Evolutionary conservation across 305 asterid species (phyloP).

Genomic region (Ajuga reptans): DNA sequence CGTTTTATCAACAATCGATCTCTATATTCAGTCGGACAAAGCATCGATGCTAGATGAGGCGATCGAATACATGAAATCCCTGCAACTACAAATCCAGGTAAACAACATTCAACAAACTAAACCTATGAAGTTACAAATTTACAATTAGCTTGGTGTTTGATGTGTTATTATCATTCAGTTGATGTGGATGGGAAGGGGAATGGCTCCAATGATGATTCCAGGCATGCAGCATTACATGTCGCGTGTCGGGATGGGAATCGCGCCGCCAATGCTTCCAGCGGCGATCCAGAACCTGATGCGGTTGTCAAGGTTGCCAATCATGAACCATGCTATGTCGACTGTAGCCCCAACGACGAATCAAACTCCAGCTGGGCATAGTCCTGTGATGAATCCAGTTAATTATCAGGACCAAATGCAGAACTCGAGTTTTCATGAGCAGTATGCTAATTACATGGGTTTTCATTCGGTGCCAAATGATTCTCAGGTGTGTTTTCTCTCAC

Average conservation of each 20-base stretch:
- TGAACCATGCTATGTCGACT: conserved; percentile 31
- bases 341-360: conserved; percentile 29
- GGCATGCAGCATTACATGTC: conserved; percentile 66
- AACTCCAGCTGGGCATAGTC: conserved; percentile 31
- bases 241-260: conserved; percentile 58
- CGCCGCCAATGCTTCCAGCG: conserved; percentile 40
- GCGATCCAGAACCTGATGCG: conserved; percentile 50
- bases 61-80: conserved; percentile 77
- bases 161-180: conserved; percentile 29
- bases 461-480: conserved; percentile 43
- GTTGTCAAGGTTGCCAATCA: conserved; percentile 39
- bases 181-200: conserved; percentile 85
- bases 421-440: conserved; percentile 44
- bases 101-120: background rate
- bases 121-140: background rate
- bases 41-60: conserved; percentile 91
- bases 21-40: conserved; percentile 77
- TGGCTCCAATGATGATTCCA: conserved; percentile 66
- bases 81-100: conserved; percentile 87
- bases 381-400: conserved; percentile 28
- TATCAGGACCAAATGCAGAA: conserved; percentile 44
- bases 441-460: conserved; percentile 54
- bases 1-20: no score
- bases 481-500: conserved; percentile 36
- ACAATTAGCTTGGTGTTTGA: background rate